Evolutionary conservation across 305 asterid genomes (phyloP).

Genomic region (Andrographis paniculata): DNA sequence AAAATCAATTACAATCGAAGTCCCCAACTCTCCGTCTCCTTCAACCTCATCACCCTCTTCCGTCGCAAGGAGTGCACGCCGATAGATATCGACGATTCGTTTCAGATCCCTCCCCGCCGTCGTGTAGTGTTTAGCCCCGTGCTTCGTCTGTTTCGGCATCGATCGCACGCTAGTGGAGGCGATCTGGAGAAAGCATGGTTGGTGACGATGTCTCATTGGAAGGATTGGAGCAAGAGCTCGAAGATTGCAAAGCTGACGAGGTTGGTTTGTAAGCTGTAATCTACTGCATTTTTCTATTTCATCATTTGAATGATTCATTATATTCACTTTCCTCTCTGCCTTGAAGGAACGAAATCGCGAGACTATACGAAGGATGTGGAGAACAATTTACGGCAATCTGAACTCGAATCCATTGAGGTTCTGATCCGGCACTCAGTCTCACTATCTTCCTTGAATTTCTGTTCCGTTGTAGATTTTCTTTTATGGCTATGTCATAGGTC

Average conservation of each 20-base stretch:
- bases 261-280: constrained; percentile 19
- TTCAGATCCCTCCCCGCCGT: too few relatives aligned
- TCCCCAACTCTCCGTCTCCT: too few relatives aligned
- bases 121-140: too few relatives aligned
- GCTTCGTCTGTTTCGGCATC: too few relatives aligned
- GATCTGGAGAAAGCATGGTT: constrained; percentile 1
- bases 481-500: too few relatives aligned
- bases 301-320: too few relatives aligned
- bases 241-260: constrained; percentile 26
- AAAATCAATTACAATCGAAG: too few relatives aligned
- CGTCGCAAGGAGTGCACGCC: too few relatives aligned
- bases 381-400: constrained; percentile 59
- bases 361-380: constrained; percentile 92
- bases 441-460: too few relatives aligned
- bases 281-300: constrained; percentile 4
- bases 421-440: constrained; percentile 16
- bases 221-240: constrained; percentile 24
- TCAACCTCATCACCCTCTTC: too few relatives aligned
- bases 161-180: not conserved
- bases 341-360: constrained; percentile 67
- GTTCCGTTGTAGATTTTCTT: too few relatives aligned
- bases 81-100: too few relatives aligned
- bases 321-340: not conserved
- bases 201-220: constrained; percentile 87
- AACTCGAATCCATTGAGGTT: constrained; percentile 49